Evolutionary conservation across 768 basidiomycete species (phyloP).

Genomic region (Tulasnella sp.): DNA sequence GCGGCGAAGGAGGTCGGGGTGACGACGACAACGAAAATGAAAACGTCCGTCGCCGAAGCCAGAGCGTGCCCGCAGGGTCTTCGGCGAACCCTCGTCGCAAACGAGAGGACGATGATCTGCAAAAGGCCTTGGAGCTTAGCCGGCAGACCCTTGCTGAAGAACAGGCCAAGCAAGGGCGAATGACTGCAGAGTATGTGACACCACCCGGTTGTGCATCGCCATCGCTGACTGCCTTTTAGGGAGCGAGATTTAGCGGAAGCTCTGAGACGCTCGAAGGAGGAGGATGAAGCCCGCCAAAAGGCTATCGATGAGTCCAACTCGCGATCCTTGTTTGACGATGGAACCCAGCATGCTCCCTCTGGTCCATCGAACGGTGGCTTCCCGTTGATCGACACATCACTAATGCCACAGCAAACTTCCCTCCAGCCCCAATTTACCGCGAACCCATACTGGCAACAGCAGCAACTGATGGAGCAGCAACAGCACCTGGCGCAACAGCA

Average conservation of each 20-base stretch:
- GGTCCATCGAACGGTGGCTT: conserved; percentile 39
- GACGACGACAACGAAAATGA: conserved; percentile 35
- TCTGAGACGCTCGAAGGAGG: conserved; percentile 76
- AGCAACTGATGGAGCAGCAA: conserved; percentile 40
- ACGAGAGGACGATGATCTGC: conserved; percentile 70
- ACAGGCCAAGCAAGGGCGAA: conserved; percentile 33
- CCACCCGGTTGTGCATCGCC: not conserved
- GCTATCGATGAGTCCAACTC: conserved; percentile 65
- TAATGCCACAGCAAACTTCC: conserved; percentile 60
- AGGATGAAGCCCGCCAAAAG: conserved; percentile 64
- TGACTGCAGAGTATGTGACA: conserved; percentile 38
- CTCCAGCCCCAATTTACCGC: conserved; percentile 79
- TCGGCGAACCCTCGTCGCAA: conserved; percentile 25
- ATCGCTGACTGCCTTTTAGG: conserved; percentile 12
- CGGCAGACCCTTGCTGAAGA: conserved; percentile 63
- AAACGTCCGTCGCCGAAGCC: conserved; percentile 32
- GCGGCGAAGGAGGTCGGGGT: conserved; percentile 37
- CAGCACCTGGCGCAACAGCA: conserved; percentile 47
- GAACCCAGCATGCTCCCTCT: conserved; percentile 39
- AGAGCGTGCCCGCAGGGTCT: conserved; percentile 17
- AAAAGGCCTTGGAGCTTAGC: conserved; percentile 79
- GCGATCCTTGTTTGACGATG: conserved; percentile 73
- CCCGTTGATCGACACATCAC: conserved; percentile 45
- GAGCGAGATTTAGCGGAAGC: conserved; percentile 80
- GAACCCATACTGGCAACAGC: conserved; percentile 64